phyloP scores from a whole-genome alignment of 768 basidiomycete genomes.

The Lactarius akahatsu region DNA sequence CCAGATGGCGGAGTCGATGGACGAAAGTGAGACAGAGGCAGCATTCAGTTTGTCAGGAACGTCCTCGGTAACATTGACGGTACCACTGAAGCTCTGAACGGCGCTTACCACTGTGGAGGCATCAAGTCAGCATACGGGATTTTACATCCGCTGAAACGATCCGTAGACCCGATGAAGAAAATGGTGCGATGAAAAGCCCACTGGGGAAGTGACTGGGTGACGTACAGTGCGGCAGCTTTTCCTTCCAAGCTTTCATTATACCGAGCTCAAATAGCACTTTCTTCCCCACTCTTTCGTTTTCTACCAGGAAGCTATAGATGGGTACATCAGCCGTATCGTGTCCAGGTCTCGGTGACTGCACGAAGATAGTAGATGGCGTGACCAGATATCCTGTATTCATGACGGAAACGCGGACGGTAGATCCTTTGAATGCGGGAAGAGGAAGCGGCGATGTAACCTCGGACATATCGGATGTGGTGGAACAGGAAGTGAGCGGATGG shows the following conservation, averaged over 20 bases:
- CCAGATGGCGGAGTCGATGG: background rate
- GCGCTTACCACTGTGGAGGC: background rate
- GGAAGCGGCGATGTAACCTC: background rate
- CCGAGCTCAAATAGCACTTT: constrained; percentile 4
- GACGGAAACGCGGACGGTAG: constrained; percentile 1
- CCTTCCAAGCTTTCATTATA: constrained; percentile 2
- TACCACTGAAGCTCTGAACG: background rate
- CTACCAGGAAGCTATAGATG: constrained; percentile 10
- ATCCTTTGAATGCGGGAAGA: background rate
- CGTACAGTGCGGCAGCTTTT: background rate
- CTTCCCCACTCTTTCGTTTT: constrained; percentile 2
- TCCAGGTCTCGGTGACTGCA: constrained; percentile 1
- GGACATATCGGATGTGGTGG: background rate
- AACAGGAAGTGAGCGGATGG: background rate
- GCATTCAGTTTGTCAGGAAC: background rate
- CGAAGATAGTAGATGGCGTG: background rate
- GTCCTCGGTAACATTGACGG: background rate
- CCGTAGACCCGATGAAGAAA: background rate
- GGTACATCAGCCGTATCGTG: background rate
- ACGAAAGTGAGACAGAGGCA: background rate
- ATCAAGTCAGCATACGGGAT: background rate
- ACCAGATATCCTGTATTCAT: background rate
- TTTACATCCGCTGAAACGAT: background rate
- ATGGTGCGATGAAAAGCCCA: background rate
- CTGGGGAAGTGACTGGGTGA: background rate